A percentile compares a stretch with the other conserved stretches of the same genome.
These are phyloP conservation scores for Verticillium nubilum DNA, from an alignment of 2,329 filamentous ascomycete species.

Conservation along the genomic window DNA sequence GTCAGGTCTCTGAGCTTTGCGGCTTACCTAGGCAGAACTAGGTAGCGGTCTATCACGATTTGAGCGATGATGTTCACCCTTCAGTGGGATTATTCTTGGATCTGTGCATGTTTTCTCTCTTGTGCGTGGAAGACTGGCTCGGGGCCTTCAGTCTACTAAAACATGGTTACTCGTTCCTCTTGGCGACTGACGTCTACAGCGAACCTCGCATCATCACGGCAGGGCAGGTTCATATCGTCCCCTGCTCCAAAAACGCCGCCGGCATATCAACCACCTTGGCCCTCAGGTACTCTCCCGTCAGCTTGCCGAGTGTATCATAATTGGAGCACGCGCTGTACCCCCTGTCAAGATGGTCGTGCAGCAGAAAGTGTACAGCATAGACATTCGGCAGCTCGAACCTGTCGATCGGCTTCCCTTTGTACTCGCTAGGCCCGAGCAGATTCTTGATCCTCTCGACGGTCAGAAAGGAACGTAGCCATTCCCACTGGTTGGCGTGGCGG, in stretches of 20 bases:
- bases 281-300: conserved; percentile 21
- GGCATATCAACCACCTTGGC: conserved; percentile 21
- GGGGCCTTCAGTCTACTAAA: too few relatives aligned
- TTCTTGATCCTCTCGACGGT: conserved; percentile 27
- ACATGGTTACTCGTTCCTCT: too few relatives aligned
- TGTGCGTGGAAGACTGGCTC: too few relatives aligned
- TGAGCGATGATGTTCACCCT: not conserved
- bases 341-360: conserved; percentile 36
- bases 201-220: not conserved
- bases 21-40: not conserved
- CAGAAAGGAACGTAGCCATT: conserved; percentile 33
- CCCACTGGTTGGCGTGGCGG: conserved; percentile 29
- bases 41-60: not conserved
- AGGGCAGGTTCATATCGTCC: conserved; percentile 4
- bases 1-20: not conserved
- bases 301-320: conserved; percentile 24
- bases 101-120: too few relatives aligned
- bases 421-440: conserved; percentile 36
- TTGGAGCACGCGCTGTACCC: conserved; percentile 33
- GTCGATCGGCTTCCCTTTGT: conserved; percentile 29
- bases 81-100: too few relatives aligned
- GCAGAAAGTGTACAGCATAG: conserved; percentile 37
- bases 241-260: conserved; percentile 18
- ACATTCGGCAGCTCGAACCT: conserved; percentile 38
- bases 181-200: too few relatives aligned